Evolutionary conservation across 108 stramenopile species (phyloP), one percentile per base, ranked within the genome.

Genomic region (Nitzschia sp.): DNA sequence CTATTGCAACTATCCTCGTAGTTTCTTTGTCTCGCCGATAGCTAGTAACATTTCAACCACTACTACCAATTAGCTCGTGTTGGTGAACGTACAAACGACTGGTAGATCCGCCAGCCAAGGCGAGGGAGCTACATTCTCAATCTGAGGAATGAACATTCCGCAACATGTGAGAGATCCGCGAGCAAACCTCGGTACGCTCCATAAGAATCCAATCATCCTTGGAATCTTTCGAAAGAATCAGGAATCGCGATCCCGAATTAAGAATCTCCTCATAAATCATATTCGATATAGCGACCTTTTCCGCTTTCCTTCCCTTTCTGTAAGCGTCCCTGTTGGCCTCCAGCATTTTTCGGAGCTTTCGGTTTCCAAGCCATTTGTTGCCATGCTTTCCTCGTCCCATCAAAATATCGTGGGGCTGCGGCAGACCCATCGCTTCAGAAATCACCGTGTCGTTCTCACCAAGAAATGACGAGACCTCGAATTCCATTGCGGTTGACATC

Each of bases 341-440:
- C 1, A 64, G 29, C 32, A 62, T 0, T 45, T 21, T 5, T 26
- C 54, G 57, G 1, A 75, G 32, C 23, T 32, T 53, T 11, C n/a
- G 59, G 38, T 75, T 65, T 13, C 74, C 74, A 21, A 55, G 66
- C 23, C 35, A 65, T 27, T 75, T 68, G 36, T 57, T 67, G 26
- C 54, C 65, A 54, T 64, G 62, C 21, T 66, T 53, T 1, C 74
- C 74, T 46, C 74, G 46, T 0, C 74, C 74, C 74, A 75, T 53
- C 6, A 75, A 29, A 2, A 75, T 46, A 62, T 75, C 74, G 5
- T 59, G 6, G 9, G 35, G 32, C 3, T 23, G 34, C 1, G 74
- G 74, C 9, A 54, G 23, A 13, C 13, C 1, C 15, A 1, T 34
- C 23, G 15, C 53, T 23, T 59, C 57, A n/a, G n/a, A n/a, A 15